Evolutionary conservation across 1,284 basidiomycete genomes (phyloP).

Genomic region (Neotropicomus parvogracilis): DNA sequence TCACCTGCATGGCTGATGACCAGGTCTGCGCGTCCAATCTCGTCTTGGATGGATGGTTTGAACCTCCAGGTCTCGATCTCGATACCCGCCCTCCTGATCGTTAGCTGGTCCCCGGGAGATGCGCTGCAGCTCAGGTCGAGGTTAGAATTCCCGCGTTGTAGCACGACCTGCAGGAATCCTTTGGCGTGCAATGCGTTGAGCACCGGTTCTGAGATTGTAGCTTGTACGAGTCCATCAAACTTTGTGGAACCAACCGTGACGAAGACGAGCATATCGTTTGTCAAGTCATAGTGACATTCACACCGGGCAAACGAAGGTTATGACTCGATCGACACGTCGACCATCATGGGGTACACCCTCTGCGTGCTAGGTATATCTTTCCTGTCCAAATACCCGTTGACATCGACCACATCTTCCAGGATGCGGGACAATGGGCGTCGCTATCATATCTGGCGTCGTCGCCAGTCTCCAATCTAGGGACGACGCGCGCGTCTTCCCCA

Average conservation of each 20-base stretch:
- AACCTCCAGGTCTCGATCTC: constrained; percentile 67
- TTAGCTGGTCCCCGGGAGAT: constrained; percentile 23
- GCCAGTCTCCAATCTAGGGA: constrained; percentile 61
- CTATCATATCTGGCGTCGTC: constrained; percentile 89
- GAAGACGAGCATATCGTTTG: constrained; percentile 59
- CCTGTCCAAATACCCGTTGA: not conserved
- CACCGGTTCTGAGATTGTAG: constrained; percentile 55
- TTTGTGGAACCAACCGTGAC: constrained; percentile 90
- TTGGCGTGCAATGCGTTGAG: constrained; percentile 50
- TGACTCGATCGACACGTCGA: constrained; percentile 16
- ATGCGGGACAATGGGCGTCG: constrained; percentile 99
- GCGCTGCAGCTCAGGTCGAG: constrained; percentile 19
- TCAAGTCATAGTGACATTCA: too few species aligned
- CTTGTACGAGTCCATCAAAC: constrained; percentile 72
- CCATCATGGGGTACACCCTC: constrained; percentile 40
- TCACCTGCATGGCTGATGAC: constrained; percentile 92
- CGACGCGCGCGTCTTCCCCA: constrained; percentile 34
- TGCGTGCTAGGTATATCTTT: constrained; percentile 36
- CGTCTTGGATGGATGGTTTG: constrained; percentile 64
- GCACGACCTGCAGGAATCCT: constrained; percentile 57
- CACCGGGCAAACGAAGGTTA: too few species aligned
- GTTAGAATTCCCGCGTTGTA: constrained; percentile 72
- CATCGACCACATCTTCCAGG: constrained; percentile 45
- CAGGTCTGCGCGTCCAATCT: constrained; percentile 66
- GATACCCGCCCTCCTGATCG: constrained; percentile 40